Evolutionary conservation across 1,139 yeast species (phyloP), one percentile per base, ranked within the genome.

Genomic region (Taiozyma sp.): DNA sequence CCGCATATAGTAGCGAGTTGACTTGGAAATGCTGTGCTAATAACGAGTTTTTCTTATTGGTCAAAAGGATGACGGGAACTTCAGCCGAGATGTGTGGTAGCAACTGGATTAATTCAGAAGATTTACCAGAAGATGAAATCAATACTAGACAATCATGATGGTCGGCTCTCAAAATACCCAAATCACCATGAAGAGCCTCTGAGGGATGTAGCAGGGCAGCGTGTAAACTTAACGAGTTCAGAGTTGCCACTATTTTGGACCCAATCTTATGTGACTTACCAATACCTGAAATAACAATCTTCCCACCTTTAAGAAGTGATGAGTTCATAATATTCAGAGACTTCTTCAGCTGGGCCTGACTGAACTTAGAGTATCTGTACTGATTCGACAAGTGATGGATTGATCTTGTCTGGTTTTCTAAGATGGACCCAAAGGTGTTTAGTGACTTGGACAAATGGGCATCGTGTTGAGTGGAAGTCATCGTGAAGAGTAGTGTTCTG

Each of bases 111-210:
- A 90, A 73, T 63, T 89, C 97, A 0, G 91, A 87, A 1, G 96
- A 85, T 59, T 83, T 85, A 1, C 97, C 97, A 43, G 93, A 83
- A 2, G 93, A 87, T 0, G 93, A 82, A 41, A 89, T 79, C 64
- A 88, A 72, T 7, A 89, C 66, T 50, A 89, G 59, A 28, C 83
- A 76, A 66, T 88, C 96, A 37, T 74, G 68, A 39, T 69, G 67
- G 22, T 70, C 71, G 35, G 81, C 80, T 50, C 79, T 71, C 29
- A 89, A 69, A 37, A 83, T 68, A 0, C 97, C 97, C 59, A 89
- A 73, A 65, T 89, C 97, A 6, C 97, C 97, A 64, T 89, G 97
- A 32, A 90, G 71, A 0, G 97, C 97, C 56, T 89, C 97, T 2
- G 88, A 72, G 0, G 97, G 96, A 62, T 89, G 97, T 53, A 89